Evolutionary conservation across 208 protist species (phyloP), one percentile per base, ranked within the genome.

Genomic region (Acanthamoeba quina): DNA sequence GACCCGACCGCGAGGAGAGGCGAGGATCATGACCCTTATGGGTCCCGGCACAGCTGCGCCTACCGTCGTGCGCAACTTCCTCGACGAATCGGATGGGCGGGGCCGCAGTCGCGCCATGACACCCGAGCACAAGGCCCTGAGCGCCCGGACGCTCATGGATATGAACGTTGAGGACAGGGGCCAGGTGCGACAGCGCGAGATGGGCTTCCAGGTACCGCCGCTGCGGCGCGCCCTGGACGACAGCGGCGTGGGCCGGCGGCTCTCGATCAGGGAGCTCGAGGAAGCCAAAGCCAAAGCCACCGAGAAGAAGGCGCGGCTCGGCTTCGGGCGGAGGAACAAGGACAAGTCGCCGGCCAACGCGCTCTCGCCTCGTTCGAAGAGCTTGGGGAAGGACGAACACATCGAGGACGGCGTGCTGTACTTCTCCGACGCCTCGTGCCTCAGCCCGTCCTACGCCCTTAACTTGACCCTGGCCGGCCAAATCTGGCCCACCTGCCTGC

Each of bases 271-370:
- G n/a, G 70, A 49, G 34, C 49, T 78, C 9, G 70, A 78, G 11
- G 0, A 34, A 5, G 70, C 17, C 13, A 19, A 26, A 11, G 21
- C 9, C 2, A 37, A 78, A 34, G 31, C 70, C 37, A 11, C n/a
- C 34, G 70, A 78, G 70, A 78, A 78, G 70, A 78, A 78, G 37
- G 70, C 70, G 10, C 70, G 29, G 5, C n/a, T 31, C 11, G 29
- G 34, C 70, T 78, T 78, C 31, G 70, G 29, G 5, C 17, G 66
- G 26, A 74, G n/a, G 66, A 74, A 74, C 31, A 74, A 74, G 66
- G 31, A 31, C 15, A 41, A 74, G 26, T 19, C 15, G 17, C 29
- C 15, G 66, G 31, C 29, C 29, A 19, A 24, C 6, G 66, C 6
- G 60, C 44, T 47, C 44, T 47, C 44, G 44, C 44, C 44, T 47